A percentile compares a stretch with the other conserved stretches of the same genome.
These are phyloP conservation scores for Diaporthe batatas DNA, from an alignment of 2,329 filamentous ascomycete genomes.

Conservation along the genomic window DNA sequence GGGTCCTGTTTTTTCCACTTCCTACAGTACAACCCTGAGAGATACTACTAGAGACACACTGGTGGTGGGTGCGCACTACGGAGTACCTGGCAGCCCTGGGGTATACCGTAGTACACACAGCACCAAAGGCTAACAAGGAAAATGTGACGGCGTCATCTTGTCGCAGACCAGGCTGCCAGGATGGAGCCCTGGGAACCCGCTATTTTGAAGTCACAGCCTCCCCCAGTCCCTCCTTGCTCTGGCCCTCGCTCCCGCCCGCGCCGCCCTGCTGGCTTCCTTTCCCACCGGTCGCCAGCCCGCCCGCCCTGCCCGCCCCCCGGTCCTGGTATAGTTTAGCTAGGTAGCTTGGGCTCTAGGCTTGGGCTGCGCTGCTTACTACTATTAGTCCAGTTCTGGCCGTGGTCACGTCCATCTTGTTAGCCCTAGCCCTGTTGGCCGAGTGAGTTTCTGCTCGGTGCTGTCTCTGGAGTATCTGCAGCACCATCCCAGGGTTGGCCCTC, in stretches of 20 bases:
- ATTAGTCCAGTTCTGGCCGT: slow-evolving; percentile 13
- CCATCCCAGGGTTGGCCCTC: slow-evolving; percentile 1
- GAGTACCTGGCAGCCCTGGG: slow-evolving; percentile 22
- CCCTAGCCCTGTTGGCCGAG: slow-evolving; percentile 3
- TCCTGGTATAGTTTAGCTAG: slow-evolving; percentile 18
- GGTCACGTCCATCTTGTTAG: slow-evolving; percentile 30
- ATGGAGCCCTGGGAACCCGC: slow-evolving; percentile 12
- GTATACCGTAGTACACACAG: no score
- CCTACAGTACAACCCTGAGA: neutral
- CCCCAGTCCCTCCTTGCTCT: slow-evolving; percentile 17
- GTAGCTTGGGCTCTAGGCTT: slow-evolving; percentile 19
- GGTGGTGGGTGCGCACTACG: neutral
- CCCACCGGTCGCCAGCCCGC: slow-evolving; percentile 22
- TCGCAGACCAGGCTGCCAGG: slow-evolving; percentile 30
- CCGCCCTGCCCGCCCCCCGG: slow-evolving; percentile 10
- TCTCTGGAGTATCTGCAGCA: neutral
- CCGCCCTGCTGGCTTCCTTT: slow-evolving; percentile 5
- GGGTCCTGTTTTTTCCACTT: neutral
- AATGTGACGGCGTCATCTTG: slow-evolving; percentile 25
- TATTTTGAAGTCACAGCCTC: slow-evolving; percentile 30
- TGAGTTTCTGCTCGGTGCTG: slow-evolving; percentile 8
- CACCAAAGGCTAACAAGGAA: neutral
- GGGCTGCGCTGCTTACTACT: slow-evolving; percentile 19
- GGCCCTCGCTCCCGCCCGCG: slow-evolving; percentile 26
- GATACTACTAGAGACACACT: neutral